Conservation (phyloP, 2,329 filamentous ascomycete genomes). For the Diplodia corticola region DNA sequence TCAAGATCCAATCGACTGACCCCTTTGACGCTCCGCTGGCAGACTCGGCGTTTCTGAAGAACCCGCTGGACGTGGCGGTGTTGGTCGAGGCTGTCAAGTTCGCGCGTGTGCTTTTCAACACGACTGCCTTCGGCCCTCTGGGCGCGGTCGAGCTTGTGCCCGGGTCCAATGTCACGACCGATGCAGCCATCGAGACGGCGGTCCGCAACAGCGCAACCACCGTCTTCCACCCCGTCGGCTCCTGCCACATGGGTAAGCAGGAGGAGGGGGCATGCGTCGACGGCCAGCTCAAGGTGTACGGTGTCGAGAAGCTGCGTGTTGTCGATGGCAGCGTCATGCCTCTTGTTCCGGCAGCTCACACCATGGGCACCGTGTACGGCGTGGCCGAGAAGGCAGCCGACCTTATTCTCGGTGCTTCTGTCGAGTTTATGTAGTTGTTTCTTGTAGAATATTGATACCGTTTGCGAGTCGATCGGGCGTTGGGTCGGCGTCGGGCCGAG, state of each 20-base stretch:
- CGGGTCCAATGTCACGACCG: constrained; percentile 30
- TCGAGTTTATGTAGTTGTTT: background rate
- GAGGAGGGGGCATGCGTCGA: constrained; percentile 35
- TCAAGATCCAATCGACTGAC: constrained; percentile 27
- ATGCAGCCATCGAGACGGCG: constrained; percentile 29
- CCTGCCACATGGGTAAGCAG: constrained; percentile 32
- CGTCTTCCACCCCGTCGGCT: constrained; percentile 35
- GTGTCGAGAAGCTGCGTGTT: constrained; percentile 29
- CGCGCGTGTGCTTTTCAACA: constrained; percentile 24
- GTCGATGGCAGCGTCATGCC: constrained; percentile 30
- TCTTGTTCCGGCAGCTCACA: constrained; percentile 24
- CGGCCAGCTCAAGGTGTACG: constrained; percentile 32
- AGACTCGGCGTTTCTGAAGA: constrained; percentile 26
- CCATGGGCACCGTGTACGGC: constrained; percentile 28
- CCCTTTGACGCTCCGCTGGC: constrained; percentile 12
- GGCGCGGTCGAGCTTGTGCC: constrained; percentile 30
- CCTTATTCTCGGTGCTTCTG: background rate
- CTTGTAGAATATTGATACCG: constrained; percentile 1
- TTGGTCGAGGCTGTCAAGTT: constrained; percentile 31
- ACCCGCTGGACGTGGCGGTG: constrained; percentile 30
- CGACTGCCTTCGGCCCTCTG: constrained; percentile 27
- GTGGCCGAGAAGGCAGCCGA: constrained; percentile 28
- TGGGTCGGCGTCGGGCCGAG: background rate
- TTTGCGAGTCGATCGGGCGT: no score
- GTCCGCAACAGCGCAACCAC: constrained; percentile 27